These are phyloP conservation scores for Fusarium oligoseptatum DNA, from an alignment of 2,329 filamentous ascomycete species.

Conservation along the genomic window DNA sequence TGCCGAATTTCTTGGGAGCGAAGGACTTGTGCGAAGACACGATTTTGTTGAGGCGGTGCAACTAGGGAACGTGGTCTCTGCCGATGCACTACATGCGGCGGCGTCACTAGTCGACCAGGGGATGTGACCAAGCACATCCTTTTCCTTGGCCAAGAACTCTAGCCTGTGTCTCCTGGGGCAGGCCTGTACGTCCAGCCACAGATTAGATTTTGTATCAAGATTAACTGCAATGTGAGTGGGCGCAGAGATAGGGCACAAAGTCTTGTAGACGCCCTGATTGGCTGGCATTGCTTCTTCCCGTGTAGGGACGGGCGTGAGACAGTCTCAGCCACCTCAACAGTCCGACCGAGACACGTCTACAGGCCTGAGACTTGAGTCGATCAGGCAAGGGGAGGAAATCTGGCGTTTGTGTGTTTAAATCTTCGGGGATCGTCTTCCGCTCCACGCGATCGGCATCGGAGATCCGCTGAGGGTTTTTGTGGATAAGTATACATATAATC, in stretches of 20 bases:
- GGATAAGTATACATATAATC: not conserved
- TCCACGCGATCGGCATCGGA: not conserved
- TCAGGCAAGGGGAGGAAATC: not conserved
- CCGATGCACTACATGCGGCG: conserved; percentile 2
- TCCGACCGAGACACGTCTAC: not conserved
- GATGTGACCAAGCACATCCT: not conserved
- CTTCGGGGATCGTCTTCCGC: not conserved
- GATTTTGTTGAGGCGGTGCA: not conserved
- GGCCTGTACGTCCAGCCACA: not conserved
- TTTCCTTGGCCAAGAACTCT: conserved; percentile 1
- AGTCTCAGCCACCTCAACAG: conserved; percentile 11
- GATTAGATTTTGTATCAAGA: not conserved
- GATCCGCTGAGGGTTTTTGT: not conserved
- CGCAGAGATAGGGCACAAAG: not conserved
- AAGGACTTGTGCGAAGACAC: not conserved
- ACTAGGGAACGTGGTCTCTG: conserved; percentile 2
- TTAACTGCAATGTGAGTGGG: not conserved
- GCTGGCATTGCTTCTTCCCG: not conserved
- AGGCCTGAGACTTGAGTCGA: not conserved
- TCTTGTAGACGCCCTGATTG: not conserved
- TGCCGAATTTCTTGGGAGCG: not conserved
- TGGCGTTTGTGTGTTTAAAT: not conserved
- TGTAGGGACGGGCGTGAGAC: not conserved
- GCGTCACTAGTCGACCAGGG: not conserved
- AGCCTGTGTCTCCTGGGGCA: not conserved